These are phyloP conservation scores for Lactifluus volemus DNA, from an alignment of 768 basidiomycete species.

Conservation along the genomic window DNA sequence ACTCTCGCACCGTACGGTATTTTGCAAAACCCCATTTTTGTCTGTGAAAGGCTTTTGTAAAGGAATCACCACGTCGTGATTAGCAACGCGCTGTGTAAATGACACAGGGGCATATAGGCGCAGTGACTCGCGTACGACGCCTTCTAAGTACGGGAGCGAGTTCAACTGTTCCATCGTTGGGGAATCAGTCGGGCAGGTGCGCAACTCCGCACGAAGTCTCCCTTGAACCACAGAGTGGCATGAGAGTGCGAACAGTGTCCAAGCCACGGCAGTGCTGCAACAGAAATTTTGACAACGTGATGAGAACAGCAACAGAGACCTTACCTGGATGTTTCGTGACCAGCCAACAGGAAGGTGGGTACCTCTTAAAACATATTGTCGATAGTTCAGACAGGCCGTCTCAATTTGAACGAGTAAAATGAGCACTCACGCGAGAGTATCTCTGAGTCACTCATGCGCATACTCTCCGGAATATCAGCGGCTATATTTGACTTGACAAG, in stretches of 20 bases:
- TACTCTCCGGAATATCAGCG: conserved; percentile 21
- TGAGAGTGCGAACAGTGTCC: conserved; percentile 29
- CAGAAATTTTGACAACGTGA: neutral
- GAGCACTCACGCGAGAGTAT: conserved; percentile 23
- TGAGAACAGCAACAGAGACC: neutral
- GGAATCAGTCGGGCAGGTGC: conserved; percentile 12
- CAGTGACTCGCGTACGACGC: conserved; percentile 24
- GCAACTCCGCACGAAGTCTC: conserved; percentile 28
- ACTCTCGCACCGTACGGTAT: conserved; percentile 16
- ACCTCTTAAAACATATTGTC: conserved; percentile 22
- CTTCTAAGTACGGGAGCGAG: conserved; percentile 28
- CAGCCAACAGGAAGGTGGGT: conserved; percentile 27
- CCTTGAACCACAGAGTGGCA: conserved; percentile 26
- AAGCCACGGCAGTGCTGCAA: conserved; percentile 26
- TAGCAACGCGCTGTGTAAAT: conserved; percentile 21
- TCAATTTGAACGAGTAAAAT: neutral
- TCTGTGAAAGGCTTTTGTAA: conserved; percentile 22
- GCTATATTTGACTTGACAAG: conserved; percentile 25
- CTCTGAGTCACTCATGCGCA: conserved; percentile 27
- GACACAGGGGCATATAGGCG: conserved; percentile 18
- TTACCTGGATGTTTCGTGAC: conserved; percentile 24
- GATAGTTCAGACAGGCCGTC: too few species aligned
- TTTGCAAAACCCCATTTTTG: conserved; percentile 8
- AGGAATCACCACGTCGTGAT: conserved; percentile 27
- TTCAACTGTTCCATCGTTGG: conserved; percentile 25